phyloP scores from a whole-genome alignment of 495 filamentous ascomycete species.

The Penicillium taxi region DNA sequence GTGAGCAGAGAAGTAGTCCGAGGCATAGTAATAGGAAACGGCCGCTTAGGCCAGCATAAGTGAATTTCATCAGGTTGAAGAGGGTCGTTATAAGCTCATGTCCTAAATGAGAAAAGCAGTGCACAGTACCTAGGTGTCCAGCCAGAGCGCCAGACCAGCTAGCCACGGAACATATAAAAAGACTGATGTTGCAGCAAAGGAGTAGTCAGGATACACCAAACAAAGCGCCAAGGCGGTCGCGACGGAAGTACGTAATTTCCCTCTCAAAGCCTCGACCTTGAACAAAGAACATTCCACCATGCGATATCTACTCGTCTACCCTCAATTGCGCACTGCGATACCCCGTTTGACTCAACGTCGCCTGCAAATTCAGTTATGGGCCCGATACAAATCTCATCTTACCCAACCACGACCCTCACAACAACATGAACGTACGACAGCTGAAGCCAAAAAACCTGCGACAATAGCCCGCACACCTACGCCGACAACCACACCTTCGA shows the following conservation, averaged over 20 bases:
- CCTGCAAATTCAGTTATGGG: conserved; percentile 21
- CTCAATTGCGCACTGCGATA: conserved; percentile 27
- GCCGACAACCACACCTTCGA: conserved; percentile 18
- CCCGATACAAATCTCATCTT: conserved; percentile 26
- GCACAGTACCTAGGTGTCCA: too few relatives aligned
- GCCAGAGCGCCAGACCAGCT: conserved; percentile 10
- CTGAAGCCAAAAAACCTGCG: conserved; percentile 18
- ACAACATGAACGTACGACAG: conserved; percentile 15
- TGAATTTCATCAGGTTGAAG: conserved; percentile 21
- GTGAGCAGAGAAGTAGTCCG: conserved; percentile 20
- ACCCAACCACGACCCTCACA: conserved; percentile 17
- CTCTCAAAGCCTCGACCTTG: not conserved
- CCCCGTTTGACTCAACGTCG: conserved; percentile 20
- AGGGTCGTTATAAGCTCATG: conserved; percentile 12
- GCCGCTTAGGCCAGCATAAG: conserved; percentile 21
- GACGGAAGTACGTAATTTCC: too few relatives aligned
- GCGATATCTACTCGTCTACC: conserved; percentile 29
- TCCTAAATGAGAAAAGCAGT: not conserved
- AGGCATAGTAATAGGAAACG: conserved; percentile 25
- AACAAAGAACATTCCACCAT: too few relatives aligned
- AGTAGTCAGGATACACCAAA: conserved; percentile 1
- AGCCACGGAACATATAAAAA: not conserved
- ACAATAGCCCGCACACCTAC: conserved; percentile 6
- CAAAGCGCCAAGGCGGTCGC: conserved; percentile 19
- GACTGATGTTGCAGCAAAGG: not conserved